Percentiles rank a stretch among this genome's conserved stretches.
phyloP scores from a whole-genome alignment of 805 yeast genomes.

The Candida manassasensis region DNA sequence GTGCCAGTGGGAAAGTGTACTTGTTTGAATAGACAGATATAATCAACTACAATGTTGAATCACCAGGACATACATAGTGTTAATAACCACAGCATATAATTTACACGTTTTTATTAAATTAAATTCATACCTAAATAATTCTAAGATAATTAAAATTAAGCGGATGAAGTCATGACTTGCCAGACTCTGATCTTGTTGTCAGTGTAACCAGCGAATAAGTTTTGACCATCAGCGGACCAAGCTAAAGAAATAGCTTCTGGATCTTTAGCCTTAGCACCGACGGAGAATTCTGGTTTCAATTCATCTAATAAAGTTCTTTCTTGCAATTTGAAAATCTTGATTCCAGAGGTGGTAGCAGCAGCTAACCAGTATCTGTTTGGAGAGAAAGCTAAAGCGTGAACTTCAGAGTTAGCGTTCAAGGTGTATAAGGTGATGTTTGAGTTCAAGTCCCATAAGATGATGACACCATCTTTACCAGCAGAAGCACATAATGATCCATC shows the following conservation, averaged over 20 bases:
- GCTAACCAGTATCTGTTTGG: conserved; percentile 99
- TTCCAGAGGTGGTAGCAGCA: conserved; percentile 97
- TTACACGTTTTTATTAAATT: conserved; percentile 6
- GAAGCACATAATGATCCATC: conserved; percentile 99
- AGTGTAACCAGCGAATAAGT: conserved; percentile 99
- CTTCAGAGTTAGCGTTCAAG: conserved; percentile 92
- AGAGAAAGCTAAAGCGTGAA: conserved; percentile 97
- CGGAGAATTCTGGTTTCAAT: conserved; percentile 95
- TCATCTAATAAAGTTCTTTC: conserved; percentile 92
- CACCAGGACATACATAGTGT: neutral
- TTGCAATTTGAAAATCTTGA: conserved; percentile 97
- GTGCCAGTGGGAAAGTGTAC: conserved; percentile 87
- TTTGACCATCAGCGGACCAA: conserved; percentile 99
- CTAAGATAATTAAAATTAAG: conserved; percentile 22
- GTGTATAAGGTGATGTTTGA: conserved; percentile 84
- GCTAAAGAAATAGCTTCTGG: conserved; percentile 97
- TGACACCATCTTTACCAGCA: conserved; percentile 99
- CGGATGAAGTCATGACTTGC: conserved; percentile 94
- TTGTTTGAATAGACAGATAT: conserved; percentile 43
- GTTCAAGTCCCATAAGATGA: conserved; percentile 97
- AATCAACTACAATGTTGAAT: neutral
- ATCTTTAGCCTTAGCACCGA: conserved; percentile 85
- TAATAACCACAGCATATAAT: conserved; percentile 5
- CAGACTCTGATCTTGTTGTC: conserved; percentile 99
- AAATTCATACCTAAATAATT: conserved; percentile 4